A percentile compares a stretch with the other conserved stretches of the same genome.
Conservation (phyloP, 257 asterid species). For the Leonotis leonurus region DNA sequence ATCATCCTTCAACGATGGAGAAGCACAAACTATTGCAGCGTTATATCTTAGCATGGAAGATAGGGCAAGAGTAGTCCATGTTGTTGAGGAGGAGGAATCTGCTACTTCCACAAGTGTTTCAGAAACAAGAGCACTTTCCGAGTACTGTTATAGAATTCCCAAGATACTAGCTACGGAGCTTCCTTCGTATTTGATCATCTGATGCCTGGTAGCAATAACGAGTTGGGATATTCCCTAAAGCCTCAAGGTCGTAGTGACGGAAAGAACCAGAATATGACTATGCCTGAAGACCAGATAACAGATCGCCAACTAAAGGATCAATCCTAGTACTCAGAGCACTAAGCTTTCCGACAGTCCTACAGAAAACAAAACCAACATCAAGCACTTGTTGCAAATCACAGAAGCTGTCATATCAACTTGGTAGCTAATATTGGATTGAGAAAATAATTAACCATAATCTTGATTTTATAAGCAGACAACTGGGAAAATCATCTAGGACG, state of each 20-base stretch:
- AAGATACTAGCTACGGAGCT: constrained; percentile 64
- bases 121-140: constrained; percentile 62
- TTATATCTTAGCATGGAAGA: constrained; percentile 77
- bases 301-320: constrained; percentile 94
- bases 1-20: constrained; percentile 78
- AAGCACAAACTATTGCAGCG: constrained; percentile 50
- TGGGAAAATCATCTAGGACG: too few relatives aligned
- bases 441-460: too few relatives aligned
- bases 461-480: too few relatives aligned
- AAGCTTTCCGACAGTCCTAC: constrained; percentile 97
- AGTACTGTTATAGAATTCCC: constrained; percentile 70
- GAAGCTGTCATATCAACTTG: not conserved
- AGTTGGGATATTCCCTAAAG: constrained; percentile 10
- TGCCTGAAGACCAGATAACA: constrained; percentile 89
- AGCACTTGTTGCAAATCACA: constrained; percentile 22
- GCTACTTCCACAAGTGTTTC: constrained; percentile 57
- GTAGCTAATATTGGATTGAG: not conserved
- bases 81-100: constrained; percentile 60
- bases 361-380: constrained; percentile 14
- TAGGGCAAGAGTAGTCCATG: constrained; percentile 66
- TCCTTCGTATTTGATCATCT: constrained; percentile 81
- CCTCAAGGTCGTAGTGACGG: not conserved
- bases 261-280: not conserved
- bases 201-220: constrained; percentile 42
- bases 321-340: constrained; percentile 95